These are phyloP conservation scores for Alternaria gaisen DNA, from an alignment of 2,329 filamentous ascomycete genomes.

Conservation along the genomic window DNA sequence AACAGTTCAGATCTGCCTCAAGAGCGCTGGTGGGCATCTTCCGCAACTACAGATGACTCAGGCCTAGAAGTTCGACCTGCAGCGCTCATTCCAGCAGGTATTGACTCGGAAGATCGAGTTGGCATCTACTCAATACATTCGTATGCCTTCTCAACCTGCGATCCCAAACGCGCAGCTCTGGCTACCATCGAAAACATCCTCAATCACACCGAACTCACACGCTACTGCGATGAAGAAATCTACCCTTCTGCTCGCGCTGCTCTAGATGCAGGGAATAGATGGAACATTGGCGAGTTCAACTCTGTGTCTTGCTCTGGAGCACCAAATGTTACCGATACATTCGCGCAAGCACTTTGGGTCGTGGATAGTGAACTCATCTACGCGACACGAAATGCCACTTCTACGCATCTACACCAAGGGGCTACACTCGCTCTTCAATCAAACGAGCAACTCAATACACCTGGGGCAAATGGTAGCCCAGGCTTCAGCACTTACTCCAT, in stretches of 20 bases:
- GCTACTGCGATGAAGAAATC: constrained; percentile 20
- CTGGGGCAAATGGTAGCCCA: constrained; percentile 17
- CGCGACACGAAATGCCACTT: constrained; percentile 15
- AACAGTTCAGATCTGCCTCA: constrained; percentile 4
- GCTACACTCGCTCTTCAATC: constrained; percentile 20
- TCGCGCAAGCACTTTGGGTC: constrained; percentile 24
- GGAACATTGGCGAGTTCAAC: constrained; percentile 24
- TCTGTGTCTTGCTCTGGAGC: constrained; percentile 17
- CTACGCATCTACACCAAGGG: constrained; percentile 16
- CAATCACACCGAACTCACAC: constrained; percentile 21
- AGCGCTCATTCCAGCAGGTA: constrained; percentile 19
- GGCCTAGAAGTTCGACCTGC: constrained; percentile 18
- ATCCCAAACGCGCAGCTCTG: constrained; percentile 6
- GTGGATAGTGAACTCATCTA: constrained; percentile 21
- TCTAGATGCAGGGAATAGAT: constrained; percentile 9
- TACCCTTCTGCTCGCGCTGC: constrained; percentile 21
- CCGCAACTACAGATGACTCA: constrained; percentile 19
- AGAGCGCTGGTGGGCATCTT: constrained; percentile 23
- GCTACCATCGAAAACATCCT: constrained; percentile 22
- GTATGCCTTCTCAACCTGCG: constrained; percentile 18
- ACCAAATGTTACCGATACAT: constrained; percentile 22
- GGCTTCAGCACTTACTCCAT: constrained; percentile 21
- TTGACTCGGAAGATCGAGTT: constrained; percentile 14
- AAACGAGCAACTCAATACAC: constrained; percentile 18
- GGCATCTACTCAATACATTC: constrained; percentile 18